phyloP scores from a whole-genome alignment of 2,329 filamentous ascomycete species.

The Endoconidiophora laricicola region DNA sequence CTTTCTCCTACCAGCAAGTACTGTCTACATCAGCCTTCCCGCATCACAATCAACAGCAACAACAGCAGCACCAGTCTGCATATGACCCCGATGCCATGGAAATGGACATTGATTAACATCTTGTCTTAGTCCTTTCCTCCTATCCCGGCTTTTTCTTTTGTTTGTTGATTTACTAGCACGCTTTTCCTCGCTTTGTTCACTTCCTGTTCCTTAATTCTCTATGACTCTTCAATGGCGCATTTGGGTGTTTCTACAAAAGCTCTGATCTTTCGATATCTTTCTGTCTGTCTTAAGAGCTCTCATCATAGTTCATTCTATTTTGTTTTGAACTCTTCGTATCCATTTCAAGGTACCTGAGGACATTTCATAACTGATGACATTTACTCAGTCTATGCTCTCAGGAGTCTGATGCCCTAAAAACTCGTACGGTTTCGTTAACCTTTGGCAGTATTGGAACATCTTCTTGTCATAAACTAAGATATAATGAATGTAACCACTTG shows the following conservation, averaged over 20 bases:
- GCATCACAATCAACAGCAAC: background rate
- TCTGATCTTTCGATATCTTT: background rate
- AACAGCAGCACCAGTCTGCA: slow-evolving; percentile 4
- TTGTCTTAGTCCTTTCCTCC: slow-evolving; percentile 1
- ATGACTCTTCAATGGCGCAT: background rate
- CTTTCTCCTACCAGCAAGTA: background rate
- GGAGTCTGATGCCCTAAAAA: too few species aligned
- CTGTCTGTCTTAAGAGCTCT: background rate
- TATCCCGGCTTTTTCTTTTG: slow-evolving; percentile 4
- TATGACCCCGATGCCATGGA: slow-evolving; percentile 11
- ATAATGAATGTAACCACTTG: too few species aligned
- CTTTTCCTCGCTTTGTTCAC: background rate
- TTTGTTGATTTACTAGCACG: background rate
- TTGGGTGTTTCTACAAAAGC: background rate
- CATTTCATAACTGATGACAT: too few species aligned
- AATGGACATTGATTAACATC: slow-evolving; percentile 10
- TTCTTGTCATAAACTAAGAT: too few species aligned
- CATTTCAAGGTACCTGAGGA: too few species aligned
- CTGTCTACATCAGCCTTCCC: background rate
- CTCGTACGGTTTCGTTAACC: too few species aligned
- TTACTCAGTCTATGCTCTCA: too few species aligned
- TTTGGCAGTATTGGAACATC: too few species aligned
- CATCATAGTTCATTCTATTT: too few species aligned
- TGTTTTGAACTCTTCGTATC: too few species aligned
- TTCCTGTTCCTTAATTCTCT: slow-evolving; percentile 1